Percentiles rank a stretch among this genome's conserved stretches.
These are phyloP conservation scores for Phytophthora pisi DNA, from an alignment of 352 stramenopile species.

Conservation along the genomic window DNA sequence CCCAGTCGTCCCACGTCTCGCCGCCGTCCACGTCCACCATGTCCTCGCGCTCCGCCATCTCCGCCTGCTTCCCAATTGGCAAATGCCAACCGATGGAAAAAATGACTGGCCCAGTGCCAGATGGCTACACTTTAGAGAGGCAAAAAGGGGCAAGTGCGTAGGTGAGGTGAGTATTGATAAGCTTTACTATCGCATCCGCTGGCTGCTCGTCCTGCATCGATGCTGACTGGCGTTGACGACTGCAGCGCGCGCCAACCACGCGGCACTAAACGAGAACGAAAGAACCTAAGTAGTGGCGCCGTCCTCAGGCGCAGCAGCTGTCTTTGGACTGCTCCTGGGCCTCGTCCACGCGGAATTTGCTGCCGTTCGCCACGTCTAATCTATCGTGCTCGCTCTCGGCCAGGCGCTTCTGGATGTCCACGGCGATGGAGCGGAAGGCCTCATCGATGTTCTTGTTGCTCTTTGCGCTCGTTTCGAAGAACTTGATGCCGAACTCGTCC, in stretches of 20 bases:
- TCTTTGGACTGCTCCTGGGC: slow-evolving; percentile 80
- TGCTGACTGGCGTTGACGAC: slow-evolving; percentile 7
- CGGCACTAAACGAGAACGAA: slow-evolving; percentile 21
- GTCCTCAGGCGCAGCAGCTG: slow-evolving; percentile 71
- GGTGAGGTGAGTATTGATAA: slow-evolving; percentile 19
- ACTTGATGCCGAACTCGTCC: slow-evolving; percentile 94
- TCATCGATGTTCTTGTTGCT: slow-evolving; percentile 94
- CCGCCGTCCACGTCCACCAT: slow-evolving; percentile 37
- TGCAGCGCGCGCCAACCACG: slow-evolving; percentile 1
- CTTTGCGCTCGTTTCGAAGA: slow-evolving; percentile 95
- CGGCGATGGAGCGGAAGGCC: slow-evolving; percentile 87
- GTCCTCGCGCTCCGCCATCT: slow-evolving; percentile 19
- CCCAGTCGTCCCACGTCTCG: slow-evolving; percentile 88
- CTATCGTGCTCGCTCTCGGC: slow-evolving; percentile 87
- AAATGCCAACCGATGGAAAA: slow-evolving; percentile 17
- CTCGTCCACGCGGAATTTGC: slow-evolving; percentile 87
- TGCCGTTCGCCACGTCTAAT: slow-evolving; percentile 89
- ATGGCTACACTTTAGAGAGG: slow-evolving; percentile 32
- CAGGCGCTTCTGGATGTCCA: slow-evolving; percentile 89
- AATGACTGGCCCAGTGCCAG: slow-evolving; percentile 18
- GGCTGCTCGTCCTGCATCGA: slow-evolving; percentile 10
- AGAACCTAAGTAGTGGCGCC: not conserved
- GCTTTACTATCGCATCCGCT: slow-evolving; percentile 23
- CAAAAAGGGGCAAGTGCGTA: slow-evolving; percentile 1
- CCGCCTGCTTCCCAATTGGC: slow-evolving; percentile 9